Percentiles rank a stretch among this genome's conserved stretches.
Evolutionary conservation across 2,329 filamentous ascomycete genomes (phyloP).

Genomic region (Colletotrichum cuscutae): DNA sequence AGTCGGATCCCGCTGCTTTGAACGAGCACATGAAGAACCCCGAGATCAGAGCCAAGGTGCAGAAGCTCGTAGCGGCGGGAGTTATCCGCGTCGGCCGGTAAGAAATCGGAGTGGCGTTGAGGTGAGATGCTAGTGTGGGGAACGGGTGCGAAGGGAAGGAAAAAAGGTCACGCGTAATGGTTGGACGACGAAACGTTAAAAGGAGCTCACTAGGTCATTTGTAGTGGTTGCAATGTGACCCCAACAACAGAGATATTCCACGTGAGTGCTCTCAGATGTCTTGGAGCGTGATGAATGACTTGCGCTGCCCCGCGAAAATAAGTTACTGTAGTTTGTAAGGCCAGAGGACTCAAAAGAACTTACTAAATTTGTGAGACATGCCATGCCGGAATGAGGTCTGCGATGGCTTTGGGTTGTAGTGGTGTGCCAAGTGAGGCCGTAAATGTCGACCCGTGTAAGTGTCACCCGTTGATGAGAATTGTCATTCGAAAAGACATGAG

Average conservation of each 20-base stretch:
- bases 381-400: background rate
- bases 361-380: conserved; percentile 4
- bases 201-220: conserved; percentile 28
- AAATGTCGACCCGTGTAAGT: conserved; percentile 24
- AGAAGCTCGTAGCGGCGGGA: conserved; percentile 93
- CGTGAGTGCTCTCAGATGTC: conserved; percentile 19
- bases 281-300: conserved; percentile 22
- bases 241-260: conserved; percentile 27
- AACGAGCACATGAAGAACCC: conserved; percentile 98
- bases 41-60: conserved; percentile 84
- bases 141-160: background rate
- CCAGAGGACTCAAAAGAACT: background rate
- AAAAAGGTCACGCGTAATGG: conserved; percentile 35
- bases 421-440: conserved; percentile 4
- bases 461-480: conserved; percentile 23
- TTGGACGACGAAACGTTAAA: conserved; percentile 35
- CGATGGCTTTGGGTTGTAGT: background rate
- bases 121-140: background rate
- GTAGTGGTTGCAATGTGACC: conserved; percentile 36
- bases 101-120: background rate
- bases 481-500: background rate
- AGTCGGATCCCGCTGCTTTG: conserved; percentile 89
- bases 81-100: conserved; percentile 81
- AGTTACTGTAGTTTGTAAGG: background rate
- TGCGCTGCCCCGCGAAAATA: background rate